phyloP scores from a whole-genome alignment of 768 basidiomycete genomes.

The Floccularia luteovirens region DNA sequence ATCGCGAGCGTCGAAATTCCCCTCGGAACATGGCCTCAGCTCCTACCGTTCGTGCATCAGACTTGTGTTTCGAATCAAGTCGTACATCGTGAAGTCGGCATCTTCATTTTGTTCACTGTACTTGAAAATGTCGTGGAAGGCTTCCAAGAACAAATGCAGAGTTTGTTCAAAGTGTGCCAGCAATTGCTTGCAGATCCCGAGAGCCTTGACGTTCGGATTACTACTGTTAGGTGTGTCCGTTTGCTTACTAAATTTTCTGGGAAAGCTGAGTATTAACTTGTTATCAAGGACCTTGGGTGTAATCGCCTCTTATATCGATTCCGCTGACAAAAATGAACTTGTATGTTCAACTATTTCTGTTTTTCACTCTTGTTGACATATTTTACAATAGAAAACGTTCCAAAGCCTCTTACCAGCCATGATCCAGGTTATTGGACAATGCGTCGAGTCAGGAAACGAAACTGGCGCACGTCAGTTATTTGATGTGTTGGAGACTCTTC shows the following conservation, averaged over 20 bases:
- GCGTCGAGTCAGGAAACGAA: slow-evolving; percentile 75
- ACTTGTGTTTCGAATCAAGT: slow-evolving; percentile 63
- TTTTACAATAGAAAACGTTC: slow-evolving; percentile 60
- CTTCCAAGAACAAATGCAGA: slow-evolving; percentile 68
- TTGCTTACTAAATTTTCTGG: background rate
- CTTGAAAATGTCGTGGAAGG: slow-evolving; percentile 88
- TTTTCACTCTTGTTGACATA: slow-evolving; percentile 2
- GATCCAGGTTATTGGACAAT: slow-evolving; percentile 82
- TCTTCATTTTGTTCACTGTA: slow-evolving; percentile 85
- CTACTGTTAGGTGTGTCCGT: slow-evolving; percentile 63
- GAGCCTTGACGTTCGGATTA: slow-evolving; percentile 85
- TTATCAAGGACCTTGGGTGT: slow-evolving; percentile 73
- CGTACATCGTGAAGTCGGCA: slow-evolving; percentile 84
- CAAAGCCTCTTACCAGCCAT: slow-evolving; percentile 82
- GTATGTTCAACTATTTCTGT: slow-evolving; percentile 33
- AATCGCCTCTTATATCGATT: slow-evolving; percentile 87
- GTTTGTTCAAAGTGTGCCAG: slow-evolving; percentile 76
- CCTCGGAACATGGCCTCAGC: slow-evolving; percentile 71
- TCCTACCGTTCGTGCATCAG: slow-evolving; percentile 82
- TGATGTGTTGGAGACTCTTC: slow-evolving; percentile 92
- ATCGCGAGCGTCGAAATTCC: slow-evolving; percentile 88
- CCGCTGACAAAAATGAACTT: slow-evolving; percentile 81
- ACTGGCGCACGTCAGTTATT: slow-evolving; percentile 81
- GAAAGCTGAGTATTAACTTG: slow-evolving; percentile 5
- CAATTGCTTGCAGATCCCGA: slow-evolving; percentile 72